These are phyloP conservation scores for Avena sativa DNA, from an alignment of 176 grass and related monocot species.

Conservation along the genomic window DNA sequence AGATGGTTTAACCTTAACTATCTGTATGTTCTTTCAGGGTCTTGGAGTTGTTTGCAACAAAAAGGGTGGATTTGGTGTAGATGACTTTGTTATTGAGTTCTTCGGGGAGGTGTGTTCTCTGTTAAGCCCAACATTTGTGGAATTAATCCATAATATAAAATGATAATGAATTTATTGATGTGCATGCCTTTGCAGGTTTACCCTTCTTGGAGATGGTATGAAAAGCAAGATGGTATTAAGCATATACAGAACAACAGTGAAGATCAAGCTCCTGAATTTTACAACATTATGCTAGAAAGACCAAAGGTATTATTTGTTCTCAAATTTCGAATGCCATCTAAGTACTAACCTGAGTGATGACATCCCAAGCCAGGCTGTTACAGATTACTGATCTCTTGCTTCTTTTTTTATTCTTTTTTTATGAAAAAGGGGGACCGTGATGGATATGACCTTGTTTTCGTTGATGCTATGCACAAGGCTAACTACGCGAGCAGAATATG, in stretches of 20 bases:
- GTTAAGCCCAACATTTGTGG: constrained; percentile 5
- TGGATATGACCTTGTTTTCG: constrained; percentile 97
- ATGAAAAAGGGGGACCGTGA: constrained; percentile 90
- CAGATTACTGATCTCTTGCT: constrained; percentile 49
- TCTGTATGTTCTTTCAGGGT: constrained; percentile 65
- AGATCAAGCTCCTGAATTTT: constrained; percentile 97
- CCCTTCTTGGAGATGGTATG: constrained; percentile 99
- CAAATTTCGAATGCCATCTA: constrained; percentile 34
- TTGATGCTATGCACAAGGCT: constrained; percentile 99
- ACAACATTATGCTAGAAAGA: constrained; percentile 98
- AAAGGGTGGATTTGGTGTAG: constrained; percentile 79
- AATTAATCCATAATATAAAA: background rate
- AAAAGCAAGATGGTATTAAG: constrained; percentile 97
- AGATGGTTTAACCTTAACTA: background rate
- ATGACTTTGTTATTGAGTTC: constrained; percentile 98
- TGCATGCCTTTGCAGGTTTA: constrained; percentile 74
- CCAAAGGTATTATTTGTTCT: constrained; percentile 70
- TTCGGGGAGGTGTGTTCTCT: constrained; percentile 80
- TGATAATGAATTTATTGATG: constrained; percentile 25
- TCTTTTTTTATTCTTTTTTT: constrained; percentile 27
- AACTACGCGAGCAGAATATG: constrained; percentile 99
- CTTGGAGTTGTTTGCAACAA: constrained; percentile 98
- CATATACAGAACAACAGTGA: constrained; percentile 93
- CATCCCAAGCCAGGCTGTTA: constrained; percentile 12
- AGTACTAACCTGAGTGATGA: background rate